These are phyloP conservation scores for Amylostereum areolatum DNA, from an alignment of 1,284 basidiomycete genomes.

Conservation along the genomic window DNA sequence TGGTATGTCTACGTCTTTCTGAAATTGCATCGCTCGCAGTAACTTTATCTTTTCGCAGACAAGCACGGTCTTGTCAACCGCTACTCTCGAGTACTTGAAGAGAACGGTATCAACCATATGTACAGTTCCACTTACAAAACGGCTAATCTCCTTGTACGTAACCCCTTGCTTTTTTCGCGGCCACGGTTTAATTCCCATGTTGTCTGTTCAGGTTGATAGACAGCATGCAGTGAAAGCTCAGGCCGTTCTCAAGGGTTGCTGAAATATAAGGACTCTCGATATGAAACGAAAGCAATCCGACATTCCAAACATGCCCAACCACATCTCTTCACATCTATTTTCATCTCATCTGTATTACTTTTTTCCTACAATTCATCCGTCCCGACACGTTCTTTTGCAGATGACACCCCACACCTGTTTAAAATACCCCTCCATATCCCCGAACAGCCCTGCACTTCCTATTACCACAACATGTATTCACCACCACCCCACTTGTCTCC, in stretches of 20 bases:
- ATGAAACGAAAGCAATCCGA: too few relatives aligned
- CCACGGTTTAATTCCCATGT: too few relatives aligned
- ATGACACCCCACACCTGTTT: too few relatives aligned
- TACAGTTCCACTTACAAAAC: conserved; percentile 83
- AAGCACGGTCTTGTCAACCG: conserved; percentile 73
- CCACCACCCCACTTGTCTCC: too few relatives aligned
- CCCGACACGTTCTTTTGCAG: too few relatives aligned
- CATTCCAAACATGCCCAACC: too few relatives aligned
- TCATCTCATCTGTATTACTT: too few relatives aligned
- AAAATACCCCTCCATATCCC: too few relatives aligned
- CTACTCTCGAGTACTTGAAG: conserved; percentile 66
- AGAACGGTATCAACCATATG: conserved; percentile 74
- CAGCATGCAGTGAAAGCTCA: conserved; percentile 36
- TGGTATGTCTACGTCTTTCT: conserved; percentile 33
- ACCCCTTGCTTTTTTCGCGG: neutral
- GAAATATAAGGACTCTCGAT: neutral
- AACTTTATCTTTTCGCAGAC: conserved; percentile 32
- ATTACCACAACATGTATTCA: too few relatives aligned
- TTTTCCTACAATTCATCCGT: too few relatives aligned
- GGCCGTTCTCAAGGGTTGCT: conserved; percentile 37
- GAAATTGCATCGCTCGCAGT: neutral
- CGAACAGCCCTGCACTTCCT: too few relatives aligned
- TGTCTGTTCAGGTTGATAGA: conserved; percentile 34
- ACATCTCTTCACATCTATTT: too few relatives aligned
- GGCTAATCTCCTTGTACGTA: conserved; percentile 66